phyloP scores from a whole-genome alignment of 2,329 filamentous ascomycete species.

The Aspergillus fumigatus region DNA sequence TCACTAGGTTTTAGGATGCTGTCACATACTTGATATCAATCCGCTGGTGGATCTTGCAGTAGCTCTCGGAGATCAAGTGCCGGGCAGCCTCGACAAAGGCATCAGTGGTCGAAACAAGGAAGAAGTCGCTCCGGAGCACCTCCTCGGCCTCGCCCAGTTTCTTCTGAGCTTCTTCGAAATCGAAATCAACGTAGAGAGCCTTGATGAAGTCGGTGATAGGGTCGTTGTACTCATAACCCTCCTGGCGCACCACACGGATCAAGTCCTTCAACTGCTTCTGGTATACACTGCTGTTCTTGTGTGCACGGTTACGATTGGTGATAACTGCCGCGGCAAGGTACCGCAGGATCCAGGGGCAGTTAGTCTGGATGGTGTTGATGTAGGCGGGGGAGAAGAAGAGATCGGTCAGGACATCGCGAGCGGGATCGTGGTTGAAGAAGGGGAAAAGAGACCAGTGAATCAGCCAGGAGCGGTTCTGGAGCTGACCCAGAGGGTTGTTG shows the following conservation, averaged over 20 bases:
- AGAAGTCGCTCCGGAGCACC: conserved; percentile 91
- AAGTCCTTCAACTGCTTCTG: conserved; percentile 99
- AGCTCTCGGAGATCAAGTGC: conserved; percentile 96
- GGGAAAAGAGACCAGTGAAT: conserved; percentile 99
- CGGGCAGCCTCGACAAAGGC: conserved; percentile 89
- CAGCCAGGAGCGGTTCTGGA: conserved; percentile 94
- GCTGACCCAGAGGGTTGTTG: conserved; percentile 91
- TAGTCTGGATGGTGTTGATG: conserved; percentile 99
- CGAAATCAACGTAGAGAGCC: conserved; percentile 92
- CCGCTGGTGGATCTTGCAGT: conserved; percentile 99
- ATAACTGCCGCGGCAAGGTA: conserved; percentile 94
- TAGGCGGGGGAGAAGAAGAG: conserved; percentile 95
- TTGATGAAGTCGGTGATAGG: conserved; percentile 95
- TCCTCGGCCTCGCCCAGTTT: conserved; percentile 83
- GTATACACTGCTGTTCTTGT: conserved; percentile 75
- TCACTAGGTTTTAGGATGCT: conserved; percentile 2
- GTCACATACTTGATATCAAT: conserved; percentile 81
- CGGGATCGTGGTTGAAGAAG: conserved; percentile 94
- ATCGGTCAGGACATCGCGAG: conserved; percentile 86
- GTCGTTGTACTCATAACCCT: conserved; percentile 95
- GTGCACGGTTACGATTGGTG: conserved; percentile 76
- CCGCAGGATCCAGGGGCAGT: conserved; percentile 91
- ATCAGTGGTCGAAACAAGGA: conserved; percentile 79
- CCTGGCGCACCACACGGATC: conserved; percentile 90
- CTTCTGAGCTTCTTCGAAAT: conserved; percentile 93